Conservation (phyloP, 1,284 basidiomycete genomes). For the Pterula multifida region DNA sequence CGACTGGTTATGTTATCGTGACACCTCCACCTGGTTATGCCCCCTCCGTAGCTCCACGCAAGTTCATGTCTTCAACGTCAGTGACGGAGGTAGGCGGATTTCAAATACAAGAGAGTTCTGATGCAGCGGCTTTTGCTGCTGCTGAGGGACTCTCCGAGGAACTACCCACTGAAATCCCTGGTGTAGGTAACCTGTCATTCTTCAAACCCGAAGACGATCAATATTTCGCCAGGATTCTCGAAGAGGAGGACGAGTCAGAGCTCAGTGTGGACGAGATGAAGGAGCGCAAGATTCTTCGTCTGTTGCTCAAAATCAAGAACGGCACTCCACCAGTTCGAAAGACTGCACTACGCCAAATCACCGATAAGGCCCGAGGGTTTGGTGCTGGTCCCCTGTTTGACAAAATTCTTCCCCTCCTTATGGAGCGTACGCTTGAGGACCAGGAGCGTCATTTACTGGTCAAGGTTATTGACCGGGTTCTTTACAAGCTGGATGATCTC, state of each 20-base stretch:
- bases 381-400: conserved; percentile 99
- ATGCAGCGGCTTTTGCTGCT: conserved; percentile 75
- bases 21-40: conserved; percentile 92
- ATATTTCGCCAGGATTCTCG: conserved; percentile 95
- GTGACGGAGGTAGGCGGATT: conserved; percentile 71
- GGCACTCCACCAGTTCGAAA: conserved; percentile 98
- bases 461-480: conserved; percentile 97
- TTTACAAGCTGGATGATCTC: conserved; percentile 98
- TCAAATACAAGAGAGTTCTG: conserved; percentile 91
- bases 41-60: conserved; percentile 69
- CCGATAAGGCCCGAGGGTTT: conserved; percentile 98
- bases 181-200: conserved; percentile 93
- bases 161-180: conserved; percentile 96
- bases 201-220: conserved; percentile 98
- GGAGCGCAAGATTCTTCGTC: conserved; percentile 98
- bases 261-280: conserved; percentile 97
- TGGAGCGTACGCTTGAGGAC: conserved; percentile 98
- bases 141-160: conserved; percentile 90
- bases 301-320: conserved; percentile 99
- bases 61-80: conserved; percentile 64
- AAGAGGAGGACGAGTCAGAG: conserved; percentile 92
- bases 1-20: conserved; percentile 80
- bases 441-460: conserved; percentile 97
- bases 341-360: conserved; percentile 94
- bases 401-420: conserved; percentile 95